Conservation (phyloP, 176 grass and related monocot species). For the Saccharum officinarum region DNA sequence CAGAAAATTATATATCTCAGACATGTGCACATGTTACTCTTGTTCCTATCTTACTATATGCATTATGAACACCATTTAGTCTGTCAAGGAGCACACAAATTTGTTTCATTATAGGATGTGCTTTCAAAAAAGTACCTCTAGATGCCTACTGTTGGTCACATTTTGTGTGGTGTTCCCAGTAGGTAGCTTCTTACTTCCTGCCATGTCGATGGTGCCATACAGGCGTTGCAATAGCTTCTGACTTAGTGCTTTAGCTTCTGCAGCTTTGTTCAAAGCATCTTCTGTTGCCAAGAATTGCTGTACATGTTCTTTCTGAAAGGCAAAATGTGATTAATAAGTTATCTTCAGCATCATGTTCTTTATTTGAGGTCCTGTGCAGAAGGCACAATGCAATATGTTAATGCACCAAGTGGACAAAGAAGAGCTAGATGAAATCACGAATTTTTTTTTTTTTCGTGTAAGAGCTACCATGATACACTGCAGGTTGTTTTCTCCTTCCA, state of each 20-base stretch:
- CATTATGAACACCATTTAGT: constrained; percentile 2
- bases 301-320: constrained; percentile 96
- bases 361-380: background rate
- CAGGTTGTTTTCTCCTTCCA: background rate
- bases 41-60: constrained; percentile 19
- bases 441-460: background rate
- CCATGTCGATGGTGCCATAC: constrained; percentile 63
- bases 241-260: constrained; percentile 88
- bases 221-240: constrained; percentile 92
- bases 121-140: constrained; percentile 67
- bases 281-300: constrained; percentile 98
- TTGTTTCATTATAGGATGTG: constrained; percentile 1
- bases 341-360: constrained; percentile 31
- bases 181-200: constrained; percentile 58
- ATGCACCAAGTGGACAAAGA: background rate
- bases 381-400: background rate
- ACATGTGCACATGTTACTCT: constrained; percentile 10
- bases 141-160: constrained; percentile 63
- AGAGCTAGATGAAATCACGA: constrained; percentile 5
- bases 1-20: constrained; percentile 3
- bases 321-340: constrained; percentile 40
- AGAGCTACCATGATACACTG: background rate
- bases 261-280: constrained; percentile 99
- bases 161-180: constrained; percentile 67
- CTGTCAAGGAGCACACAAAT: background rate